Evolutionary conservation across 371 early-diverging fungal species (phyloP), one percentile per base, ranked within the genome.

Genomic region (Aphelidium insulamus): DNA sequence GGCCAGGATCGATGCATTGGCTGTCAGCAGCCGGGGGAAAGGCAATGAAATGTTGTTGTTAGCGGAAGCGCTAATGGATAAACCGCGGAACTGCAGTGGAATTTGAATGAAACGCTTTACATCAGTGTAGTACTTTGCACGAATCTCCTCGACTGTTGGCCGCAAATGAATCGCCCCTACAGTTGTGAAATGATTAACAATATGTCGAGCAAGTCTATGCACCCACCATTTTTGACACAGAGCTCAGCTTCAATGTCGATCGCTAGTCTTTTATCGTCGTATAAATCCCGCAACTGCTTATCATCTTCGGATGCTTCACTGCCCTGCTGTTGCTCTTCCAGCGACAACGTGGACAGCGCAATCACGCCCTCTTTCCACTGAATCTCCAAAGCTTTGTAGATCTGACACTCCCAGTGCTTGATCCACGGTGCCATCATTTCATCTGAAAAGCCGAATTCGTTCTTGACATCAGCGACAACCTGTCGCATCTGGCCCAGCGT

Each of bases 121-220:
- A 39, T 65, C 66, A 1, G 59, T 41, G 37, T 58, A 65, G 40
- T 59, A 62, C 41, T 56, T 57, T 15, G 62, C 60, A 20, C 55
- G 30, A 28, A 65, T 45, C 33, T 65, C 62, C 35, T 65, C 66
- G 33, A 54, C 49, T 1, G 59, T 33, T 11, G 66, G 66, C 2
- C 60, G 42, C 32, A 56, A 52, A 33, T 58, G 57, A 1, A 65
- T 39, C 27, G 45, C 44, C n/a, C n/a, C n/a, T n/a, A n/a, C n/a
- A n/a, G n/a, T n/a, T n/a, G n/a, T n/a, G n/a, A n/a, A n/a, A n/a
- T n/a, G n/a, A n/a, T n/a, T n/a, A n/a, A n/a, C n/a, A n/a, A n/a
- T n/a, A n/a, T n/a, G n/a, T n/a, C n/a, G n/a, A n/a, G n/a, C n/a
- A n/a, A n/a, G n/a, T n/a, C n/a, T n/a, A n/a, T n/a, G n/a, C n/a